Evolutionary conservation across 352 stramenopile species (phyloP).

Genomic region (Phytophthora litchii): DNA sequence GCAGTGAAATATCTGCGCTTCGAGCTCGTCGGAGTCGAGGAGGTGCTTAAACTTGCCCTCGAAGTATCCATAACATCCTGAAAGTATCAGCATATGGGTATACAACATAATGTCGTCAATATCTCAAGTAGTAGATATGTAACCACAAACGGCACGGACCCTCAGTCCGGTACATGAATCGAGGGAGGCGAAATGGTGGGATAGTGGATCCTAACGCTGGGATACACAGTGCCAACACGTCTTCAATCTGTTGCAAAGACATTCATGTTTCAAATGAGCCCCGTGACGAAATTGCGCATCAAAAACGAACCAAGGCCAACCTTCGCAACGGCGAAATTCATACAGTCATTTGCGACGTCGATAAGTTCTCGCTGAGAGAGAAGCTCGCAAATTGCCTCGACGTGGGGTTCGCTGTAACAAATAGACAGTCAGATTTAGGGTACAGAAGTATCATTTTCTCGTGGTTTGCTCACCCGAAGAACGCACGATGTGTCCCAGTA

Average conservation of each 20-base stretch:
- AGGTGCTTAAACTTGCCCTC: slow-evolving; percentile 84
- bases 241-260: slow-evolving; percentile 51
- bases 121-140: not conserved
- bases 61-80: slow-evolving; percentile 81
- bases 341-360: slow-evolving; percentile 40
- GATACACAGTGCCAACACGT: slow-evolving; percentile 74
- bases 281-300: not conserved
- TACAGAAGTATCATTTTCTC: not conserved
- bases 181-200: slow-evolving; percentile 73
- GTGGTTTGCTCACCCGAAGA: slow-evolving; percentile 26
- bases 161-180: slow-evolving; percentile 69
- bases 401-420: slow-evolving; percentile 27
- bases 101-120: not conserved
- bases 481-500: slow-evolving; percentile 18
- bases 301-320: slow-evolving; percentile 18
- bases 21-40: slow-evolving; percentile 78
- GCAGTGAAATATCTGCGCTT: slow-evolving; percentile 85
- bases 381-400: slow-evolving; percentile 33
- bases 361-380: slow-evolving; percentile 36
- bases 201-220: slow-evolving; percentile 74
- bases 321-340: slow-evolving; percentile 44
- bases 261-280: not conserved
- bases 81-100: not conserved
- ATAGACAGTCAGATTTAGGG: not conserved
- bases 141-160: slow-evolving; percentile 20